Conservation (phyloP, 2,329 filamentous ascomycete genomes). For the Xylaria hypoxylon region DNA sequence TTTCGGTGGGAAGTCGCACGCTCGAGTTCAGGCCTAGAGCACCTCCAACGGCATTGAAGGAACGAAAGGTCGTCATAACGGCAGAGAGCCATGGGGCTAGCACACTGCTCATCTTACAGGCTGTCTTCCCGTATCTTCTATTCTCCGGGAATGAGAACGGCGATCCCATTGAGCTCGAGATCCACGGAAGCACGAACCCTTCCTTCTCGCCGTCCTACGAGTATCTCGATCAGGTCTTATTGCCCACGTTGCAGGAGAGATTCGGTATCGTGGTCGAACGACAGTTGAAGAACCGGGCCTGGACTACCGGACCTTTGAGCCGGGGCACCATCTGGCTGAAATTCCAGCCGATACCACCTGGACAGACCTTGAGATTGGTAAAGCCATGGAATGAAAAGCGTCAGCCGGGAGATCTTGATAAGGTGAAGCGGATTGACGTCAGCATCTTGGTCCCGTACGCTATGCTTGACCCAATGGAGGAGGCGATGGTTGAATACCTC, state of each 20-base stretch:
- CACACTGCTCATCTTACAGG: conserved; percentile 69
- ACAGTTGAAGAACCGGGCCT: conserved; percentile 60
- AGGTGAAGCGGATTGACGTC: conserved; percentile 61
- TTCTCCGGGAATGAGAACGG: conserved; percentile 61
- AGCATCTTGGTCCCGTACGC: conserved; percentile 62
- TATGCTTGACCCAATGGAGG: conserved; percentile 58
- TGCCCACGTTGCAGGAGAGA: conserved; percentile 63
- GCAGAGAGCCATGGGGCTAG: conserved; percentile 65
- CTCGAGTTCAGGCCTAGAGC: conserved; percentile 60
- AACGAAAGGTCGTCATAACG: conserved; percentile 61
- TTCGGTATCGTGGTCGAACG: conserved; percentile 63
- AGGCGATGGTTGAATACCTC: conserved; percentile 56
- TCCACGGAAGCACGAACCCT: conserved; percentile 71
- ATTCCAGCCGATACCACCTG: conserved; percentile 55
- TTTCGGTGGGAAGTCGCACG: conserved; percentile 62
- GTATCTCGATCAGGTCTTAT: conserved; percentile 71
- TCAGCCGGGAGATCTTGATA: conserved; percentile 42
- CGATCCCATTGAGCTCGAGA: conserved; percentile 61
- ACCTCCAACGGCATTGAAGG: conserved; percentile 54
- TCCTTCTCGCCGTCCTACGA: conserved; percentile 69
- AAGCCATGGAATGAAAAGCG: conserved; percentile 42
- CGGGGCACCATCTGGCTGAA: conserved; percentile 60
- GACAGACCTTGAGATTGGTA: conserved; percentile 55
- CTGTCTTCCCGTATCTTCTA: conserved; percentile 68
- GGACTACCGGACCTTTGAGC: conserved; percentile 59